Percentiles rank a stretch among this genome's conserved stretches.
These are phyloP conservation scores for Phytophthora agathidicida DNA, from an alignment of 352 stramenopile species.

Conservation along the genomic window DNA sequence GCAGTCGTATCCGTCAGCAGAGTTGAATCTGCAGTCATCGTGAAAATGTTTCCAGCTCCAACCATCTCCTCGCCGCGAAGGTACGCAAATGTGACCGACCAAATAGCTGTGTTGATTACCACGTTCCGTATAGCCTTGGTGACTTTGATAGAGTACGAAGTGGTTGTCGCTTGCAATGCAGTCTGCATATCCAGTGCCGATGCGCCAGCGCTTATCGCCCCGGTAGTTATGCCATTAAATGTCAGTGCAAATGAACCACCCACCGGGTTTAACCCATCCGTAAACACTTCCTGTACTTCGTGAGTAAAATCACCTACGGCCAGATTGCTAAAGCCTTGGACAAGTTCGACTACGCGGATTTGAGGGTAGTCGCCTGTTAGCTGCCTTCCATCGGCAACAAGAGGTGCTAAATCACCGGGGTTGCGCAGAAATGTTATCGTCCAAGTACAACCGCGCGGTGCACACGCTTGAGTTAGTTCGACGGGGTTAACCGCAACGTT, in stretches of 20 bases:
- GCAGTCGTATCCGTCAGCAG: slow-evolving; percentile 69
- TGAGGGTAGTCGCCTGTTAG: slow-evolving; percentile 89
- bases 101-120: slow-evolving; percentile 73
- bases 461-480: slow-evolving; percentile 57
- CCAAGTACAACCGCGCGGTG: slow-evolving; percentile 92
- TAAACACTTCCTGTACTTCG: slow-evolving; percentile 59
- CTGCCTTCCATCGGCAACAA: slow-evolving; percentile 83
- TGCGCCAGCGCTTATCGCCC: slow-evolving; percentile 71
- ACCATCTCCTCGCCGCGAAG: slow-evolving; percentile 91
- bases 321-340: slow-evolving; percentile 46
- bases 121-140: slow-evolving; percentile 46
- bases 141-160: slow-evolving; percentile 88
- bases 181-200: slow-evolving; percentile 88
- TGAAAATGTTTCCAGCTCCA: slow-evolving; percentile 91
- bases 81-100: slow-evolving; percentile 95
- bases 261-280: slow-evolving; percentile 36
- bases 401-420: slow-evolving; percentile 85
- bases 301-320: slow-evolving; percentile 93
- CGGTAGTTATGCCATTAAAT: slow-evolving; percentile 90
- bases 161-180: slow-evolving; percentile 71
- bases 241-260: slow-evolving; percentile 87
- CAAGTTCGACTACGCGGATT: slow-evolving; percentile 77
- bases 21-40: slow-evolving; percentile 65
- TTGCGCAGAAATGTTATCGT: slow-evolving; percentile 91
- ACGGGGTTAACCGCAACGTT: slow-evolving; percentile 82